phyloP scores from a whole-genome alignment of 2,329 filamentous ascomycete species.

The Calonectria ilicicola region DNA sequence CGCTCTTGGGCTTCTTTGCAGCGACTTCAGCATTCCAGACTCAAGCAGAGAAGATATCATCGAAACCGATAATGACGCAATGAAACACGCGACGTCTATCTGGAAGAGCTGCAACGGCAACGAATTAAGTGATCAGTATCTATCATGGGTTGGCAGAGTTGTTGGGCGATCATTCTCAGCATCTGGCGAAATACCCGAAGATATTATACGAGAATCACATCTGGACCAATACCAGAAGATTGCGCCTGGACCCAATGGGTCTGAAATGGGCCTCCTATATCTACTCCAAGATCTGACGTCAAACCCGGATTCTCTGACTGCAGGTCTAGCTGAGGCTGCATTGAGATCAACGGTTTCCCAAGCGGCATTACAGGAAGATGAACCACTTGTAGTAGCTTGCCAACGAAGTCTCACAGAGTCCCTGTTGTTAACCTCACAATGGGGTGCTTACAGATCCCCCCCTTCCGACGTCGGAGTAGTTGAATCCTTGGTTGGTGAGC shows the following conservation, averaged over 20 bases:
- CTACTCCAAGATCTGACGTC: slow-evolving; percentile 73
- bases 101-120: slow-evolving; percentile 81
- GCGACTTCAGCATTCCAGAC: slow-evolving; percentile 73
- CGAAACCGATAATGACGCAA: slow-evolving; percentile 73
- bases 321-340: slow-evolving; percentile 71
- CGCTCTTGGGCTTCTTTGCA: slow-evolving; percentile 79
- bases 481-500: slow-evolving; percentile 25
- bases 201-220: slow-evolving; percentile 70
- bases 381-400: slow-evolving; percentile 62
- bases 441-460: slow-evolving; percentile 66
- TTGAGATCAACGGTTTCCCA: slow-evolving; percentile 68
- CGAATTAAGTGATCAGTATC: slow-evolving; percentile 74
- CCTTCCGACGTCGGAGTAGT: slow-evolving; percentile 59
- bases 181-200: slow-evolving; percentile 74
- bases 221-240: slow-evolving; percentile 62
- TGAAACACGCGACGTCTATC: slow-evolving; percentile 72
- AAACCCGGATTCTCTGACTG: slow-evolving; percentile 65
- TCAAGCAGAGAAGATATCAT: slow-evolving; percentile 72
- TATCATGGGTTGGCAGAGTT: slow-evolving; percentile 87
- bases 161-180: slow-evolving; percentile 87
- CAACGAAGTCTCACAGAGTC: slow-evolving; percentile 64
- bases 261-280: slow-evolving; percentile 72
- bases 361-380: slow-evolving; percentile 59
- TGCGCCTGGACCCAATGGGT: slow-evolving; percentile 63
- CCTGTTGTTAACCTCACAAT: slow-evolving; percentile 66